A percentile compares a stretch with the other conserved stretches of the same genome.
phyloP scores from a whole-genome alignment of 1,284 basidiomycete species.

The Trametes polyzona region DNA sequence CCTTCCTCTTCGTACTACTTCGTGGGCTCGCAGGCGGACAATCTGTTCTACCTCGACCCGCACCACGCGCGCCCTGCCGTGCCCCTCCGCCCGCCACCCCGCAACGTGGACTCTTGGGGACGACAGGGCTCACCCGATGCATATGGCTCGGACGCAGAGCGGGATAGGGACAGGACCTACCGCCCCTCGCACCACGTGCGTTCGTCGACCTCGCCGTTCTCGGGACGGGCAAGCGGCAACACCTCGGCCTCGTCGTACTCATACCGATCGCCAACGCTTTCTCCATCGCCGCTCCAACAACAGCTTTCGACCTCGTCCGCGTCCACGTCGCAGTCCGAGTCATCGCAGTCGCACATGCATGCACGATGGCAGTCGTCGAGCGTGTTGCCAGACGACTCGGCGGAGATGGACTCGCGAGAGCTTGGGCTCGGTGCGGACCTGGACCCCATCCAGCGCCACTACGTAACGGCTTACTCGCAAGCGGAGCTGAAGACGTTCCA shows the following conservation, averaged over 20 bases:
- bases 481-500: constrained; percentile 88
- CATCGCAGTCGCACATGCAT: constrained; percentile 34
- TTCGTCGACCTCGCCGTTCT: constrained; percentile 57
- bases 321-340: constrained; percentile 34
- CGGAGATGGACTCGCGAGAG: constrained; percentile 44
- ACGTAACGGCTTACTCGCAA: constrained; percentile 62
- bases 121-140: constrained; percentile 35
- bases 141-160: constrained; percentile 30
- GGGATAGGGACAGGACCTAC: constrained; percentile 30
- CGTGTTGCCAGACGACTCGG: constrained; percentile 35
- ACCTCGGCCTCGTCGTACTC: constrained; percentile 61
- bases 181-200: constrained; percentile 41
- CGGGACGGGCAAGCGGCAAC: constrained; percentile 44
- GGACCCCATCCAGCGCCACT: constrained; percentile 59
- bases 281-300: constrained; percentile 64
- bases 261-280: constrained; percentile 52
- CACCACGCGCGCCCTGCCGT: constrained; percentile 88
- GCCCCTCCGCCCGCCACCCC: constrained; percentile 63
- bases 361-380: constrained; percentile 39
- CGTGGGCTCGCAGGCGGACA: constrained; percentile 89
- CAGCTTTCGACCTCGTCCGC: constrained; percentile 55
- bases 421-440: constrained; percentile 42
- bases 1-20: constrained; percentile 98
- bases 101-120: constrained; percentile 17
- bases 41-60: constrained; percentile 95